Base-by-base conservation (phyloP, 2,329 filamentous ascomycete species). In the Aspergillus sp. region DNA sequence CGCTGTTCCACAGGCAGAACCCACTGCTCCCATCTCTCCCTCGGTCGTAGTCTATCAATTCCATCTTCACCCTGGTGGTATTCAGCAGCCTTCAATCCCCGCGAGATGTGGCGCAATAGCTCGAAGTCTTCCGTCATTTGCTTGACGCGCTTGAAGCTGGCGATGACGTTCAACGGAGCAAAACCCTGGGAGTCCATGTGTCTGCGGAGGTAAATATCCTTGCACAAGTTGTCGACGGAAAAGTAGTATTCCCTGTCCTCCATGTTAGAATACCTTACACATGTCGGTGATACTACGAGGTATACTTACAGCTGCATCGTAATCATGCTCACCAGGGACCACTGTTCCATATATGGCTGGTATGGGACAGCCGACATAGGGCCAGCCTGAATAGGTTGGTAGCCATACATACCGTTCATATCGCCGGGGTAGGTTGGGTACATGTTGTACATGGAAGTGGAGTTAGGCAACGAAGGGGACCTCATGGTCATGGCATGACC, bases 101-200 rank as follows among this genome's bases (percentile, higher is more conserved):
- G 84, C 70, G 90, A 93, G 14, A 89, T 91, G 55, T 84, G 82
- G 60, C 90, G 90, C 59, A 98, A 79, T 55, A 93, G 75, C 40
- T 90, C 87, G 57, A 88, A 78, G 57, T 96, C 88, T 51, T 85
- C 84, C 0, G 88, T 89, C 31, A 96, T 77, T 27, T 84, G 79
- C 74, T 87, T 88, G 71, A 96, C 88, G 58, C 95, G 88, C 74
- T 91, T 91, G 81, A 99, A 99, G n/a, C 82, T 83, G 21, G 89
- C 84, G 65, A 99, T 88, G 58, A 96, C 84, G 35, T 84, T 82
- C 52, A 99, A 78, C 51, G 86, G 87, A 14, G 97, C 93, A 69
- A 93, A 98, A 17, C 95, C 95, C 73, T 98, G 90, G 1, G 90
- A 90, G 71, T 99, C 93, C 95, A 99, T 98, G 66, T 93, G 88